phyloP scores from a whole-genome alignment of 108 stramenopile species.

The Aurantiochytrium sp. region DNA sequence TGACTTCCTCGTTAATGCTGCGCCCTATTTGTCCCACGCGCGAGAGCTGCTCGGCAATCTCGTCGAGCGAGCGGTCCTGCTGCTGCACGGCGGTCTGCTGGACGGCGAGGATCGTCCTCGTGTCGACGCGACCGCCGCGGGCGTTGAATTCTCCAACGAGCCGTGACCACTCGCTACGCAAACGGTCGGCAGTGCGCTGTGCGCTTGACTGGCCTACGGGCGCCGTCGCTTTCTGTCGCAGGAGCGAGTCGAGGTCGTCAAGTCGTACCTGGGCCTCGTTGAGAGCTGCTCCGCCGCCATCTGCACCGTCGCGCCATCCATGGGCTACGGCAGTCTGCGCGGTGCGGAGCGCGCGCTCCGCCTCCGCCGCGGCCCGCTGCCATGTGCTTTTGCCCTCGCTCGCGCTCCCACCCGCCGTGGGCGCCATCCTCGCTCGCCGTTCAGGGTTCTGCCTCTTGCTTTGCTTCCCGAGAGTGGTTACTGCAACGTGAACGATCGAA shows the following conservation, averaged over 20 bases:
- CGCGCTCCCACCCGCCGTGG: no score
- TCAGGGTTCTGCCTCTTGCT: no score
- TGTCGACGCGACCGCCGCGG: background rate
- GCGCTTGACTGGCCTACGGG: background rate
- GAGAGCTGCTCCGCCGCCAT: background rate
- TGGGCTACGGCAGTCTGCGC: background rate
- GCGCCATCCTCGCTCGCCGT: no score
- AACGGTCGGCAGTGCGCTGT: background rate
- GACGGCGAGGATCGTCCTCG: background rate
- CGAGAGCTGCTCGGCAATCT: background rate
- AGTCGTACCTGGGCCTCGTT: background rate
- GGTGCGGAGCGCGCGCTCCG: background rate
- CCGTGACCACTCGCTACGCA: background rate
- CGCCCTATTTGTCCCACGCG: background rate
- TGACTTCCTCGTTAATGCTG: background rate
- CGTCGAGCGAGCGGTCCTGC: background rate
- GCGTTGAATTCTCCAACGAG: background rate
- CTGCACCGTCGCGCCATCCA: background rate
- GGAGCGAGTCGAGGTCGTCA: background rate
- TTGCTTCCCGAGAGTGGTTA: no score
- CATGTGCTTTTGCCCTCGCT: background rate
- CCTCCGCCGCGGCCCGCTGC: background rate
- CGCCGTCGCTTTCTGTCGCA: background rate
- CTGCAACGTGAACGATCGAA: no score
- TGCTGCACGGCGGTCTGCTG: background rate